Percentiles rank a stretch among this genome's conserved stretches.
Conservation (phyloP, 2,329 filamentous ascomycete genomes). For the Cadophora gregata region DNA sequence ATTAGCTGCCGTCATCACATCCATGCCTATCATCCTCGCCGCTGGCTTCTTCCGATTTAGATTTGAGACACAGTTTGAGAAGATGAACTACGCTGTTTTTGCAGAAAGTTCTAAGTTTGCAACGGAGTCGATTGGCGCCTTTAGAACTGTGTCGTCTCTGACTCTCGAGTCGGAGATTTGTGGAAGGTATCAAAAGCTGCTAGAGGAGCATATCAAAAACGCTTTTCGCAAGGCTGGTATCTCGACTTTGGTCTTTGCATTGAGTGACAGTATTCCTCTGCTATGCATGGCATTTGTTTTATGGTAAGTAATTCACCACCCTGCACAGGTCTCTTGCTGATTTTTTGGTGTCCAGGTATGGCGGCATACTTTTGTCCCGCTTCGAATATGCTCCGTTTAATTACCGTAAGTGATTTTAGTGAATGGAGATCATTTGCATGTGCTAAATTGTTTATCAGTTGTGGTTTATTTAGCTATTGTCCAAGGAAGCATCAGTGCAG, state of each 20-base stretch:
- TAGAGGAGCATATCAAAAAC: conserved; percentile 53
- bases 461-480: conserved; percentile 60
- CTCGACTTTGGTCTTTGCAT: conserved; percentile 57
- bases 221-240: conserved; percentile 56
- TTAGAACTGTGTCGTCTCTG: conserved; percentile 43
- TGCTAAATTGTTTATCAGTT: conserved; percentile 52
- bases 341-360: conserved; percentile 47
- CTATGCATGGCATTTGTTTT: conserved; percentile 64
- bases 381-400: conserved; percentile 41
- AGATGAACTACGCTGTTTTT: conserved; percentile 62
- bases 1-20: conserved; percentile 67
- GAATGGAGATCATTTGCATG: conserved; percentile 46
- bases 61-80: conserved; percentile 60
- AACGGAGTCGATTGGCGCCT: conserved; percentile 63
- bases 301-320: conserved; percentile 39
- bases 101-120: conserved; percentile 67
- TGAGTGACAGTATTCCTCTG: conserved; percentile 60
- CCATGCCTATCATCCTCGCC: conserved; percentile 55
- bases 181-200: conserved; percentile 53
- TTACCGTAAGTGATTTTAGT: conserved; percentile 27
- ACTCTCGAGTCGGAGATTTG: conserved; percentile 65
- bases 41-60: conserved; percentile 55
- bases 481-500: conserved; percentile 57
- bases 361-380: conserved; percentile 51
- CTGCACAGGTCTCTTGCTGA: not conserved